These are phyloP conservation scores for Discostella stelligera DNA, from an alignment of 352 stramenopile genomes.

Conservation along the genomic window DNA sequence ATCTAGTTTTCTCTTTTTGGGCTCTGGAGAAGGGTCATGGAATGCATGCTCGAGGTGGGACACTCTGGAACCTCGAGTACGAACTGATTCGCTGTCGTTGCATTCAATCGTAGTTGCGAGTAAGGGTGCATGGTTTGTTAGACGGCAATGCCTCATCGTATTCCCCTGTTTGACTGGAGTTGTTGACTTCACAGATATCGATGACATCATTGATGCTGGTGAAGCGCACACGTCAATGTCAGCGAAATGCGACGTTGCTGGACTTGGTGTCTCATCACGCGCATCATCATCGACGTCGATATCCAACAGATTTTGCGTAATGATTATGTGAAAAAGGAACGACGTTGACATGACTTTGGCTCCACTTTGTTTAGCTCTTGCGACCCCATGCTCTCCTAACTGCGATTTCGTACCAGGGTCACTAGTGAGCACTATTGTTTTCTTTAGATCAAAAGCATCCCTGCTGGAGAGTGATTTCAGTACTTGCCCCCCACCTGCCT, in stretches of 20 bases:
- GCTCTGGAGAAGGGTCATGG: conserved; percentile 7
- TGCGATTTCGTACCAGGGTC: conserved; percentile 44
- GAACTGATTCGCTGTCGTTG: conserved; percentile 26
- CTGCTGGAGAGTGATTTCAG: conserved; percentile 34
- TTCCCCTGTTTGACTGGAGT: conserved; percentile 19
- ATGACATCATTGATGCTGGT: conserved; percentile 10
- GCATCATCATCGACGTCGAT: conserved; percentile 29
- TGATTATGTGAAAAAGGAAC: conserved; percentile 49
- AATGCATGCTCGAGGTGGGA: conserved; percentile 28
- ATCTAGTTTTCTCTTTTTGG: conserved; percentile 21
- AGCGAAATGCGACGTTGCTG: not conserved
- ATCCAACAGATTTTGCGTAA: conserved; percentile 39
- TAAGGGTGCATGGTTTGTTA: not conserved
- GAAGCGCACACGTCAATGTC: not conserved
- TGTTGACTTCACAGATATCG: conserved; percentile 12
- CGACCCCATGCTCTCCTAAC: conserved; percentile 24
- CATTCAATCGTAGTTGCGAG: not conserved
- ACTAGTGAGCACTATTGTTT: conserved; percentile 54
- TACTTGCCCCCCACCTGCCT: conserved; percentile 47
- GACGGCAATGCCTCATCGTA: not conserved
- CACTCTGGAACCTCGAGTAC: conserved; percentile 33
- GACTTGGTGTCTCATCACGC: not conserved
- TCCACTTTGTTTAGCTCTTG: conserved; percentile 11
- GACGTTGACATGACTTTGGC: conserved; percentile 37
- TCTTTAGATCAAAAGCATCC: conserved; percentile 25